Evolutionary conservation across 208 protist species (phyloP), one percentile per base, ranked within the genome.

Genomic region (Leptomonas pyrrhocoris): DNA sequence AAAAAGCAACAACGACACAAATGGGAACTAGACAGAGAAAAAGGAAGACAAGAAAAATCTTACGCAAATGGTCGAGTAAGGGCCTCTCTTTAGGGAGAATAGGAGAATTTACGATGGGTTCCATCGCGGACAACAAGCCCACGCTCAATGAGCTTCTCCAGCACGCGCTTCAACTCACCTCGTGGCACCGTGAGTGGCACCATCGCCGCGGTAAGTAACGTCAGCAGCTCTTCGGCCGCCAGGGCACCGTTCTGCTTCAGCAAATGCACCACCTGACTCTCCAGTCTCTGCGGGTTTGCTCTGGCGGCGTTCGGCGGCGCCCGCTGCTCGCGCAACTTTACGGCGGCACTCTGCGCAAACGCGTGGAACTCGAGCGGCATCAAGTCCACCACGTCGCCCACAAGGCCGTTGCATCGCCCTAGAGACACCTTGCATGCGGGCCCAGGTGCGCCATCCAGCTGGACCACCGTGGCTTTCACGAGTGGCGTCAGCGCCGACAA

Each of bases 71-170:
- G 9, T 38, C 3, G 9, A 3, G 34, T 9, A 9, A 38, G 34
- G 9, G 9, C 34, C 34, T 38, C 27, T 68, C 46, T 64, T 28
- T 38, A 92, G 30, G 79, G 77, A 50, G 81, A 59, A 73, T 60
- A 77, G 23, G 25, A 34, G 60, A 76, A 73, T 38, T 40, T 62
- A 28, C 60, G 43, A 6, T 45, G 25, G 0, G 62, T 31, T 27
- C 67, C 76, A 43, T 85, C 81, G 40, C 88, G 85, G 4, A 42
- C 50, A 59, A 92, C 46, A 38, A 84, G 74, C 1, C 74, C 80
- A 34, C 88, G 78, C 59, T 84, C 75, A 46, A 89, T 84, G 19
- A 94, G 81, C 55, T 81, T 83, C 50, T 94, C 88, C 42, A 94
- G 66, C 0, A 69, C 62, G 0, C 53, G 57, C 72, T 94, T 94